Conservation (phyloP, 805 yeast genomes). For the Wickerhamiella shivajii region DNA sequence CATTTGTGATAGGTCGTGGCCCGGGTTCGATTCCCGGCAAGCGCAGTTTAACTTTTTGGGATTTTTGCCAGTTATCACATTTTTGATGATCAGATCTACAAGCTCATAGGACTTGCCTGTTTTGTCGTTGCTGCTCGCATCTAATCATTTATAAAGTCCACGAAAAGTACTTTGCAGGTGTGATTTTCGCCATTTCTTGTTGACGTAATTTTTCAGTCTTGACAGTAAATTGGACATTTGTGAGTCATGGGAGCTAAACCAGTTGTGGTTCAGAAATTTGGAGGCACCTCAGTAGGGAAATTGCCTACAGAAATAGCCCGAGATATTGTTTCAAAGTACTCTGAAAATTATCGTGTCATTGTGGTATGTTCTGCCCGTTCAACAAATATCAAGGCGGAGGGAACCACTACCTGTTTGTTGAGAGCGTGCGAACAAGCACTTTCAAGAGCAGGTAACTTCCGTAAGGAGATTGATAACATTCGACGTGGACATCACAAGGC, state of each 20-base stretch:
- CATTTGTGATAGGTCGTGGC: slow-evolving; percentile 17
- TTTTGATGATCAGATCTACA: not conserved
- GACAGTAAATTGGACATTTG: too few species aligned
- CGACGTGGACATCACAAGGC: slow-evolving; percentile 66
- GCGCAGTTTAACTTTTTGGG: slow-evolving; percentile 13
- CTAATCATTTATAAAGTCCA: not conserved
- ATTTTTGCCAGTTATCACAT: not conserved
- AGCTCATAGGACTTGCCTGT: not conserved
- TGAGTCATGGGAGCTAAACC: slow-evolving; percentile 11
- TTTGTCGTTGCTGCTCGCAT: not conserved
- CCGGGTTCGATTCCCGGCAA: slow-evolving; percentile 27
- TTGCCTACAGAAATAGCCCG: slow-evolving; percentile 76
- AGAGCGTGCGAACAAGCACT: slow-evolving; percentile 57
- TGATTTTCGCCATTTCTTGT: not conserved
- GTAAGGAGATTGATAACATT: slow-evolving; percentile 46
- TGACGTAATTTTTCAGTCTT: not conserved
- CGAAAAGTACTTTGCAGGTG: too few species aligned
- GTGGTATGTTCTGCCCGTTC: slow-evolving; percentile 96
- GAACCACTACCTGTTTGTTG: slow-evolving; percentile 80
- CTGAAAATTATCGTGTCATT: slow-evolving; percentile 50
- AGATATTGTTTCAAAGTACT: slow-evolving; percentile 55
- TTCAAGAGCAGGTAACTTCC: slow-evolving; percentile 26
- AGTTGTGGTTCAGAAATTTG: slow-evolving; percentile 86
- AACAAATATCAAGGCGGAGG: slow-evolving; percentile 79
- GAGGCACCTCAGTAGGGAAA: slow-evolving; percentile 95